A percentile compares a stretch with the other conserved stretches of the same genome.
These are phyloP conservation scores for Trichopus zeylanicus DNA, from an alignment of 116 monocot genomes.

Conservation along the genomic window DNA sequence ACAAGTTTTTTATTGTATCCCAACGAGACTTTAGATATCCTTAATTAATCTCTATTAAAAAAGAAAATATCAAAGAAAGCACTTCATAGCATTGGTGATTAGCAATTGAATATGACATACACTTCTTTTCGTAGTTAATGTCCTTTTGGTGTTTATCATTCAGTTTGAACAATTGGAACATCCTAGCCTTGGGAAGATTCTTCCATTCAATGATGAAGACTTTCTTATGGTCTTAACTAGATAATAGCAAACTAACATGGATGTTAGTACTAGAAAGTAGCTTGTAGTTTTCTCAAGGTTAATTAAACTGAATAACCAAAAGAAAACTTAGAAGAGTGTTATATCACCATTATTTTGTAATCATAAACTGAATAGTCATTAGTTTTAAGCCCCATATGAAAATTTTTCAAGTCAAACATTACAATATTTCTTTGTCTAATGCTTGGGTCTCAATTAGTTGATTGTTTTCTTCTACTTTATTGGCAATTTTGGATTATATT, in stretches of 20 bases:
- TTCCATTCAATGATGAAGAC: slow-evolving; percentile 12
- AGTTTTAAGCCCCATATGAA: too few relatives aligned
- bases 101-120: neutral
- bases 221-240: neutral
- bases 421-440: slow-evolving; percentile 4
- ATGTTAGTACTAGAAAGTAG: slow-evolving; percentile 3
- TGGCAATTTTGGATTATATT: neutral
- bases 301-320: neutral
- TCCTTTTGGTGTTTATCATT: neutral
- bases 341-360: too few relatives aligned
- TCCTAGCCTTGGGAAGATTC: slow-evolving; percentile 5
- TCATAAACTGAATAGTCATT: too few relatives aligned
- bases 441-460: neutral
- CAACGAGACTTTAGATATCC: too few relatives aligned
- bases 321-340: too few relatives aligned
- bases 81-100: neutral
- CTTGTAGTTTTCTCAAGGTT: neutral
- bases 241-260: neutral
- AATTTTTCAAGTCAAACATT: slow-evolving; percentile 8
- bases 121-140: slow-evolving; percentile 1
- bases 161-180: neutral
- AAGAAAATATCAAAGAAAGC: too few relatives aligned
- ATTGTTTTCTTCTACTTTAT: neutral
- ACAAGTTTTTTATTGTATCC: neutral
- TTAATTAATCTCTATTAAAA: too few relatives aligned